phyloP scores from a whole-genome alignment of 352 stramenopile genomes.

The Hyaloperonospora brassicae region DNA sequence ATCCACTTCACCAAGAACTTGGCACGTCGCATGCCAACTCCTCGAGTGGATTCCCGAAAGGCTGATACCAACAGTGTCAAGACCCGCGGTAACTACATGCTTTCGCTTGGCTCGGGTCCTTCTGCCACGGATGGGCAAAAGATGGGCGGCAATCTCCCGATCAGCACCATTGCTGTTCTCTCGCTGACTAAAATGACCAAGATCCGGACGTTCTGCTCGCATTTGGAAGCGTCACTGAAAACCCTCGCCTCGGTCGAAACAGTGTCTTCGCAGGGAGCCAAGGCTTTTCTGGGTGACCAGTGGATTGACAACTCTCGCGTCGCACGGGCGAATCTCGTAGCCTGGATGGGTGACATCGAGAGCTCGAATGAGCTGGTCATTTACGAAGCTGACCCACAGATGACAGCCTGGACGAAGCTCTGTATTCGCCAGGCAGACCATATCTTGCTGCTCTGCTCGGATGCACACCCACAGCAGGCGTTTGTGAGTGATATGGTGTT shows the following conservation, averaged over 20 bases:
- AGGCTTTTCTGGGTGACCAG: conserved; percentile 48
- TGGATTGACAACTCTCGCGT: conserved; percentile 69
- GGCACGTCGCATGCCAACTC: conserved; percentile 49
- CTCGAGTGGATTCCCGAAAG: conserved; percentile 26
- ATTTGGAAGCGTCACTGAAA: conserved; percentile 53
- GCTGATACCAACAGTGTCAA: conserved; percentile 32
- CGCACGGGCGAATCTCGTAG: conserved; percentile 52
- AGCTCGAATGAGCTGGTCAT: conserved; percentile 70
- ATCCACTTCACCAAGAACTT: conserved; percentile 78
- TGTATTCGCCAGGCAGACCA: conserved; percentile 82
- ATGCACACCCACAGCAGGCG: conserved; percentile 51
- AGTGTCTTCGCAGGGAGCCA: conserved; percentile 67
- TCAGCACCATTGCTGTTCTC: conserved; percentile 72
- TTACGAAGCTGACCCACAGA: conserved; percentile 63
- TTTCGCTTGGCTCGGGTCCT: conserved; percentile 43
- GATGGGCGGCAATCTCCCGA: conserved; percentile 27
- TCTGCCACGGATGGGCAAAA: conserved; percentile 18
- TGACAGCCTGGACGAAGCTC: conserved; percentile 75
- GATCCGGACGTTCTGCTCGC: conserved; percentile 65
- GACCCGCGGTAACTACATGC: conserved; percentile 36
- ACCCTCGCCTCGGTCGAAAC: conserved; percentile 57
- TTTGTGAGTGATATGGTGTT: conserved; percentile 66
- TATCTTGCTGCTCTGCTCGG: conserved; percentile 74
- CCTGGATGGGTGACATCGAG: conserved; percentile 80
- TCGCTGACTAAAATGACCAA: conserved; percentile 68